Base-by-base conservation (phyloP, 345 rosid genomes). In the Turnera subulata region DNA sequence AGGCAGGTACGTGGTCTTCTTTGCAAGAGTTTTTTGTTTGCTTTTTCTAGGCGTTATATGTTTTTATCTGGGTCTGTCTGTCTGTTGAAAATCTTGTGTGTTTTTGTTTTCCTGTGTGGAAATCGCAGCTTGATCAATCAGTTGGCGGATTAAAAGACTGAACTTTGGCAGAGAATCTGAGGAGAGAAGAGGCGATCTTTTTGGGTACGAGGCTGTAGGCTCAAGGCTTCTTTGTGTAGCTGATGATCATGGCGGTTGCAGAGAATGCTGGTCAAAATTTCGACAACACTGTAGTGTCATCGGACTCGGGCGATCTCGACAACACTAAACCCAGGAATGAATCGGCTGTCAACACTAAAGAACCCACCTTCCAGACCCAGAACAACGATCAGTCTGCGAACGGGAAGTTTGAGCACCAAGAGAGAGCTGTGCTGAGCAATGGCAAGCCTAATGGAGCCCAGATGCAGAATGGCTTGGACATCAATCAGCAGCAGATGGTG, bases 261-360 rank as follows among this genome's bases (percentile, higher is more conserved):
- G 99, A 94, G 70, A 85, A 82, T 84, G 91, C 87, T 63, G 97
- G 70, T 80, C 95, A 79, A 67, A 82, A 83, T 75, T 72, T 79
- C 62, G 93, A 79, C 64, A 61, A 40, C 76, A 73, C 78, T 62
- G 76, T 66, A 53, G 75, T 80, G 25, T 76, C 88, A 51, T 71
- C 83, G 16, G 81, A 69, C 53, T 62, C 79, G 37, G 78, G 72
- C 49, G 79, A 76, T 69, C 78, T 56, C 23, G 81, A 80, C 47
- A 80, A 74, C 58, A 73, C 86, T 42, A 82, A 64, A 71, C 79
- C 82, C 72, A 67, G 67, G 50, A 65, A 62, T 53, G 89, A 70
- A 59, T 63, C 75, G 19, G 62, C 65, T 22, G 72, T 52, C 9
- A 67, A 58, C 48, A 51, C 21, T 11, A 58, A 53, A 16, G 55